Base-by-base conservation (phyloP, 306 rosid species). In the Luffa acutangula region DNA sequence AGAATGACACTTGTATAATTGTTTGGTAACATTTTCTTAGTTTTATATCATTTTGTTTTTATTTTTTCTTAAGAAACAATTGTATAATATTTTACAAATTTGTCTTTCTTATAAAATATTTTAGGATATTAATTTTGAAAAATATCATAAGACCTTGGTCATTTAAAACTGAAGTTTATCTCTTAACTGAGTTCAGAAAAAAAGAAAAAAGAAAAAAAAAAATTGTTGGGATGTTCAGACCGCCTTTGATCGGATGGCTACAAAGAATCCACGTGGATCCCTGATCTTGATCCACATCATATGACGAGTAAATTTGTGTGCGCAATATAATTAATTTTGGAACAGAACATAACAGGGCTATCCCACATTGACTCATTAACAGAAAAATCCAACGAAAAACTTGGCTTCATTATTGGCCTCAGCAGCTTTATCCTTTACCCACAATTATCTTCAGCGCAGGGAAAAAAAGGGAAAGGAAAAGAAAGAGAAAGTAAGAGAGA, bases 371-470 rank as follows among this genome's bases (percentile, higher is more conserved):
- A n/a, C 34, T 9, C 3, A 65, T 65, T 9, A 39, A 34, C 64
- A 75, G 78, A 75, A 75, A 75, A 75, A 75, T 52, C 78, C 78
- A 75, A 75, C 33, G 18, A 1, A 15, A 67, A 49, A 51, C 59
- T 74, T 75, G 64, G 78, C 78, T 52, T 15, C 78, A 75, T 51
- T 75, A 52, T 75, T 75, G 64, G 78, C 78, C 78, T 52, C 78
- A 75, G 17, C 78, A 36, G 33, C 63, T 75, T 75, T 69, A 69
- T 69, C 75, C 75, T 43, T 43, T 9, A 34, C 46, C 78, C 62
- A 53, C 53, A 56, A 53, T 52, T 75, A 75, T 75, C 78, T 75
- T 75, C 49, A 75, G n/a, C 60, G 14, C 52, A 37, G 48, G 62
- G 10, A 53, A 75, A 10, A 53, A 75, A 53, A 51, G 31, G 15